Conservation (phyloP, 495 filamentous ascomycete genomes). For the Podospora conica region DNA sequence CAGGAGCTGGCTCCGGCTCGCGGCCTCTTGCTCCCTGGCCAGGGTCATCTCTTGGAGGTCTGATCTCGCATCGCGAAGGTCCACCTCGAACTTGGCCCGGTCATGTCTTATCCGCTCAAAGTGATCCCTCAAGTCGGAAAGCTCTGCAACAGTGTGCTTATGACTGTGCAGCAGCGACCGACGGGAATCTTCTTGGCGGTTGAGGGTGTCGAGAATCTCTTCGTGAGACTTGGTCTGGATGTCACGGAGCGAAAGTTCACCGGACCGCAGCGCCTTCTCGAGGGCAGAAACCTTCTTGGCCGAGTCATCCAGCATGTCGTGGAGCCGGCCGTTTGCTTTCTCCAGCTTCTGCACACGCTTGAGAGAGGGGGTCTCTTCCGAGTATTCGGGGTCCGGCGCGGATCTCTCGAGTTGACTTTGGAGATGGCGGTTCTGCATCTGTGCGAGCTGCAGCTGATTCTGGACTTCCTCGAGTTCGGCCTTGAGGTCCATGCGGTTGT, state of each 20-base stretch:
- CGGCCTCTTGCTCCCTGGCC: conserved; percentile 75
- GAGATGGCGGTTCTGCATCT: conserved; percentile 94
- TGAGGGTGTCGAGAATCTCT: conserved; percentile 89
- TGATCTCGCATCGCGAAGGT: conserved; percentile 75
- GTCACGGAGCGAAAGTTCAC: conserved; percentile 86
- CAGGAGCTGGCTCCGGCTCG: conserved; percentile 78
- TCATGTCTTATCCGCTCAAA: conserved; percentile 80
- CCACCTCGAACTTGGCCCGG: conserved; percentile 74
- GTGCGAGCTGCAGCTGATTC: conserved; percentile 87
- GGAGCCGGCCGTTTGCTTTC: conserved; percentile 83
- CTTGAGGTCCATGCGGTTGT: conserved; percentile 84
- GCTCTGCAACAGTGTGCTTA: conserved; percentile 76
- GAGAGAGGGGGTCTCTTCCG: conserved; percentile 78
- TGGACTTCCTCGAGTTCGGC: conserved; percentile 88
- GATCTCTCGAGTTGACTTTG: conserved; percentile 75
- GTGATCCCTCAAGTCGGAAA: conserved; percentile 76
- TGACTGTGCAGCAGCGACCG: conserved; percentile 75
- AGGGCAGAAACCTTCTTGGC: conserved; percentile 86
- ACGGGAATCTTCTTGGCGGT: conserved; percentile 86
- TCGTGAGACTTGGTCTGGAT: conserved; percentile 92
- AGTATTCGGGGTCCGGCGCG: conserved; percentile 48
- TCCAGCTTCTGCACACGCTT: conserved; percentile 86
- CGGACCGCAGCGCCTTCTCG: conserved; percentile 78
- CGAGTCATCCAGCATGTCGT: conserved; percentile 94
- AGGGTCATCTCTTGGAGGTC: conserved; percentile 75